Conservation (phyloP, 2,329 filamentous ascomycete genomes). For the Sporothrix sp. region DNA sequence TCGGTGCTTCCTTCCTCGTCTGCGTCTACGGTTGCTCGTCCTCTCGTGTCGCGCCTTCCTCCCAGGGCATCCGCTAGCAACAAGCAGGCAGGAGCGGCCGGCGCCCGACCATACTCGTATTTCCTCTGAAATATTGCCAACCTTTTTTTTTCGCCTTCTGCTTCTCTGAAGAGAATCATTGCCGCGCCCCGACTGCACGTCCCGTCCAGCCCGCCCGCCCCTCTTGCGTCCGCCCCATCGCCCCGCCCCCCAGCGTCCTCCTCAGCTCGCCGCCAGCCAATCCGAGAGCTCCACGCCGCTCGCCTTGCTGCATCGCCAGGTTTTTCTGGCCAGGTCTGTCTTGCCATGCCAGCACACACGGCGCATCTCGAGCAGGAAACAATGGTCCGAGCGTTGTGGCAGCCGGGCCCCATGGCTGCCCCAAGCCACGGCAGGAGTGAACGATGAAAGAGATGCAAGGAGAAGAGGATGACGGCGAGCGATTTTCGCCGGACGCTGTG, state of each 20-base stretch:
- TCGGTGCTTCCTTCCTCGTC: not conserved
- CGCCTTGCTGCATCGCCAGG: not conserved
- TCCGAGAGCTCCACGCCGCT: conserved; percentile 16
- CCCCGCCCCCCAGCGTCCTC: conserved; percentile 3
- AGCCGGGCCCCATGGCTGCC: no score
- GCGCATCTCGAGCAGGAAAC: no score
- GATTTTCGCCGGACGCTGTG: not conserved
- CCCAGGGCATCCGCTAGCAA: not conserved
- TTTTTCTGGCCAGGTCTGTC: not conserved
- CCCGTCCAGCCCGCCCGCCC: not conserved
- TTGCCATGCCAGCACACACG: conserved; percentile 15
- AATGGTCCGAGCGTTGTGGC: no score
- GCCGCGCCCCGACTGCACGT: no score
- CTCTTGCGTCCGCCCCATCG: not conserved
- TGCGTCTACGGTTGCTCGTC: not conserved
- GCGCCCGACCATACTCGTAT: no score
- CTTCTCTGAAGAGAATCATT: no score
- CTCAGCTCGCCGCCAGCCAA: conserved; percentile 14
- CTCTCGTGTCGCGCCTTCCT: not conserved
- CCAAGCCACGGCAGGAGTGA: no score
- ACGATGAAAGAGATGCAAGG: no score
- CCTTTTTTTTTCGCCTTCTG: not conserved
- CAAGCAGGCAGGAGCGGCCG: not conserved
- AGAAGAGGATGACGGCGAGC: not conserved
- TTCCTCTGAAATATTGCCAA: no score